Percentiles rank a stretch among this genome's conserved stretches.
phyloP scores from a whole-genome alignment of 2,329 filamentous ascomycete genomes.

The Talaromyces sp. region DNA sequence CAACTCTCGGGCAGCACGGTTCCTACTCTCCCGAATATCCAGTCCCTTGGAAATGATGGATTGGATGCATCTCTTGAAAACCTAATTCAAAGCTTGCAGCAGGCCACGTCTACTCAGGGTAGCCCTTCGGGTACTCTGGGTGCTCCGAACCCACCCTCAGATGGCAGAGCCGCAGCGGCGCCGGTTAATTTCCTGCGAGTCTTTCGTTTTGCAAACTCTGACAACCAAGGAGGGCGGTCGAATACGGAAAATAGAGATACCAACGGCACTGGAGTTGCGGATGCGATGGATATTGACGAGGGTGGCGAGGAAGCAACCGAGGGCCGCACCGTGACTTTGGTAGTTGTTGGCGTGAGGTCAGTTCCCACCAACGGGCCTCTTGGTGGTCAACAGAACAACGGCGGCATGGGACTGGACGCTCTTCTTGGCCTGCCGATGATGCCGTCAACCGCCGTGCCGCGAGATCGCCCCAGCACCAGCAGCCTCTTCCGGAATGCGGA shows the following conservation, averaged over 20 bases:
- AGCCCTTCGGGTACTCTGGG: conserved; percentile 32
- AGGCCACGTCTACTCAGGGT: conserved; percentile 54
- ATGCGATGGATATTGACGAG: conserved; percentile 37
- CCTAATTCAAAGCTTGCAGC: conserved; percentile 58
- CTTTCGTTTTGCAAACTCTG: conserved; percentile 59
- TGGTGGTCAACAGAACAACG: conserved; percentile 35
- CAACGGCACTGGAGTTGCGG: conserved; percentile 10
- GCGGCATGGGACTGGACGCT: conserved; percentile 39
- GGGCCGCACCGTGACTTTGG: conserved; percentile 61
- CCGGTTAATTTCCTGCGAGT: conserved; percentile 65
- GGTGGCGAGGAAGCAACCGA: conserved; percentile 27
- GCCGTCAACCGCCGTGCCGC: conserved; percentile 31
- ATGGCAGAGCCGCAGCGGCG: conserved; percentile 37
- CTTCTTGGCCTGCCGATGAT: conserved; percentile 41
- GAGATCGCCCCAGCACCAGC: conserved; percentile 41
- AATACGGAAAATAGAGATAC: conserved; percentile 19
- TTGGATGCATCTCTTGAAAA: conserved; percentile 59
- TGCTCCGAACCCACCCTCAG: conserved; percentile 28
- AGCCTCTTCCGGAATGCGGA: conserved; percentile 50
- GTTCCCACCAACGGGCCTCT: conserved; percentile 50
- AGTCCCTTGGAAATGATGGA: conserved; percentile 49
- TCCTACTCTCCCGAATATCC: conserved; percentile 50
- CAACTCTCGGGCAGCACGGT: conserved; percentile 59
- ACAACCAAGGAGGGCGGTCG: conserved; percentile 23
- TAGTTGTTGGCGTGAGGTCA: conserved; percentile 64